Evolutionary conservation across 495 filamentous ascomycete species (phyloP), one percentile per base, ranked within the genome.

Genomic region (Filosporella fistucella): DNA sequence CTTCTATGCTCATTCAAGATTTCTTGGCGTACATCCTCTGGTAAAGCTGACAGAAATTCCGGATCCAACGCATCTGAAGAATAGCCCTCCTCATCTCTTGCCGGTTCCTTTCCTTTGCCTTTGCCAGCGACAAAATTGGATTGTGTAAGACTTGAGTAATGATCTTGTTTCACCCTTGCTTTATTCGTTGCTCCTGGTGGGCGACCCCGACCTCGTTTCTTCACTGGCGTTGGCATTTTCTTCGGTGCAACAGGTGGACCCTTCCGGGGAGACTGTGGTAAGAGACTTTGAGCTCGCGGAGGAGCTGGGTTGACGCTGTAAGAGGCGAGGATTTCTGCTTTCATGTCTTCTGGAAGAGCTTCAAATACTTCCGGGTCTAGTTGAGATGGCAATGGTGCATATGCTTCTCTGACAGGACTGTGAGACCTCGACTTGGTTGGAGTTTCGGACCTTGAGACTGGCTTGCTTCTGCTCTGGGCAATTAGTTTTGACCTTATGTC

Each of bases 291-390:
- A 37, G 9, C 23, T 22, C 33, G 21, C 54, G 45, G 8, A 54
- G 24, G 30, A 14, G 58, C 0, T 60, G 12, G 3, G 17, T 56
- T 50, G 30, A 51, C 4, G 9, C 10, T 38, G 60, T 95, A 93
- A 41, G 82, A 83, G 3, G 74, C 77, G 6, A 91, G 66, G 8
- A 95, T 69, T 59, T 96, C 90, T 16, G 82, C 79, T 47, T 89
- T 83, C 53, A 96, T 78, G 49, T 93, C 88, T 34, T 85, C 82
- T 1, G 90, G 90, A 5, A 96, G 70, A 1, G 86, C 86, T 25
- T 81, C 74, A 45, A 95, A 79, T 11, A 81, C 78, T 38, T 88
- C 84, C 1, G 76, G 80, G 58, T 91, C 87, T 18, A 90, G 61
- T 51, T 88, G 79, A 21, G 53, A 49, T 4, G 59, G 56, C 10